A percentile compares a stretch with the other conserved stretches of the same genome.
phyloP scores from a whole-genome alignment of 257 asterid species.

The Solanum pennellii region DNA sequence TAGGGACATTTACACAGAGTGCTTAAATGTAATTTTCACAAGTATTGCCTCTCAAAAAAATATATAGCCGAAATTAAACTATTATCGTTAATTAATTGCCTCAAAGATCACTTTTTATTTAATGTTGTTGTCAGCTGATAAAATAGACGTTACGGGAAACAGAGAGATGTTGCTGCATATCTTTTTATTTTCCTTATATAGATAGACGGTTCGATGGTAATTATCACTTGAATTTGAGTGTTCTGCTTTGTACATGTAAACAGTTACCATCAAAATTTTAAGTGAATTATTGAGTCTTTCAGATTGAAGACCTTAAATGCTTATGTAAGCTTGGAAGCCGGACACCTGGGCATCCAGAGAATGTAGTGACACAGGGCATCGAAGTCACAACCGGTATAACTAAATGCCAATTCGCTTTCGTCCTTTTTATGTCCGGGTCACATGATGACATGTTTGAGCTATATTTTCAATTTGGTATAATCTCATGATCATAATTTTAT shows the following conservation, averaged over 20 bases:
- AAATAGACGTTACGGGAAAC: background rate
- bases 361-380: conserved; percentile 31
- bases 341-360: conserved; percentile 52
- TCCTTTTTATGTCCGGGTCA: background rate
- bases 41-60: too few relatives aligned
- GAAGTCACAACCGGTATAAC: conserved; percentile 46
- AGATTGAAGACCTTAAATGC: conserved; percentile 35
- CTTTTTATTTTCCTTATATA: background rate
- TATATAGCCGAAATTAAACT: too few relatives aligned
- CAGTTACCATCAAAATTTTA: background rate
- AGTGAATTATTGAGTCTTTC: background rate
- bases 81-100: too few relatives aligned
- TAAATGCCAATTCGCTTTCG: background rate
- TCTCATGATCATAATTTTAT: background rate
- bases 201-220: background rate
- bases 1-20: too few relatives aligned
- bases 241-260: background rate
- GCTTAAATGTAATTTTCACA: too few relatives aligned
- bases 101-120: too few relatives aligned
- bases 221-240: background rate
- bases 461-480: background rate
- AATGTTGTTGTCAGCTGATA: background rate
- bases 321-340: conserved; percentile 33
- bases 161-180: background rate
- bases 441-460: background rate